Percentiles rank a stretch among this genome's conserved stretches.
These are phyloP conservation scores for Citrus inodora DNA, from an alignment of 345 rosid species.

Conservation along the genomic window DNA sequence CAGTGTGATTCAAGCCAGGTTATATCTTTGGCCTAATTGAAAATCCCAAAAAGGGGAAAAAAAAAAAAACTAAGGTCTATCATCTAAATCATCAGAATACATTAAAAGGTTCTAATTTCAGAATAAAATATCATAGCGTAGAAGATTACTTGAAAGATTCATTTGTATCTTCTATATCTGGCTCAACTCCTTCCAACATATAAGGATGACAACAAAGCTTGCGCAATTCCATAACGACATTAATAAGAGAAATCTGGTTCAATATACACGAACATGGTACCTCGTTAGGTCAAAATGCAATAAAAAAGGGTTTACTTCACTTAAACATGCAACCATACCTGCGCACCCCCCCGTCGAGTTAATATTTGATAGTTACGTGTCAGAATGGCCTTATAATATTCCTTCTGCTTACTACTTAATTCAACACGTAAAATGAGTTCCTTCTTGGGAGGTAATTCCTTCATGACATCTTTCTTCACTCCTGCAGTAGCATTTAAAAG, in stretches of 20 bases:
- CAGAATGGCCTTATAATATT: slow-evolving; percentile 94
- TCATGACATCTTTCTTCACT: slow-evolving; percentile 99
- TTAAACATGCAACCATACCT: slow-evolving; percentile 42
- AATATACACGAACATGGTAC: slow-evolving; percentile 19
- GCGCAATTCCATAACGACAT: slow-evolving; percentile 98
- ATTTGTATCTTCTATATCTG: slow-evolving; percentile 51
- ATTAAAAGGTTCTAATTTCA: not conserved
- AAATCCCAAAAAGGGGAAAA: not conserved
- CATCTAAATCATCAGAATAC: not conserved
- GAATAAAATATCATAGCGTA: not conserved
- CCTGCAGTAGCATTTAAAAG: slow-evolving; percentile 50
- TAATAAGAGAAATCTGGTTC: slow-evolving; percentile 84
- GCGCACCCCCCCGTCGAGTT: slow-evolving; percentile 92
- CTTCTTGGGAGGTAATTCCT: slow-evolving; percentile 96
- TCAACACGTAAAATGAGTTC: slow-evolving; percentile 98
- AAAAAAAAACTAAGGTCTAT: not conserved
- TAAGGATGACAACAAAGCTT: slow-evolving; percentile 99
- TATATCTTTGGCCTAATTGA: not conserved
- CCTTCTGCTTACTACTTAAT: slow-evolving; percentile 88
- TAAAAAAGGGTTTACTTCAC: slow-evolving; percentile 10
- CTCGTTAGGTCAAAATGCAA: slow-evolving; percentile 17
- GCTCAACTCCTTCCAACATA: slow-evolving; percentile 96
- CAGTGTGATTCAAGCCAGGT: slow-evolving; percentile 3
- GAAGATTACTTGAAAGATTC: slow-evolving; percentile 73
- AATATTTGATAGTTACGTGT: slow-evolving; percentile 93